Evolutionary conservation across 345 rosid genomes (phyloP).

Genomic region (Luvunga scandens): DNA sequence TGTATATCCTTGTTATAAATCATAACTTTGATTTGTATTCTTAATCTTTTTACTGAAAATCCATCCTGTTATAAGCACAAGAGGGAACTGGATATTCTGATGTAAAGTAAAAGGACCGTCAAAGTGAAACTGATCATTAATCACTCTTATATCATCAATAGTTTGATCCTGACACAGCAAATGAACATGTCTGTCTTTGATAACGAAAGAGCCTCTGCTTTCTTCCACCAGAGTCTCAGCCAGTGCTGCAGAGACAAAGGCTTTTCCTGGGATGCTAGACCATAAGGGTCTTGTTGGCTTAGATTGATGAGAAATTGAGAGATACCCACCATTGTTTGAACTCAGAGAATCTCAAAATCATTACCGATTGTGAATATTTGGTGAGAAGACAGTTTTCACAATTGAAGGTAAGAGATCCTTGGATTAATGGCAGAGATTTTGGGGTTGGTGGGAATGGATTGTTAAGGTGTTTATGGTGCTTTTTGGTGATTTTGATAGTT

Average conservation of each 20-base stretch:
- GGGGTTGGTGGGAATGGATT: constrained; percentile 62
- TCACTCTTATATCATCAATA: constrained; percentile 42
- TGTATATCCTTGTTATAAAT: constrained; percentile 7
- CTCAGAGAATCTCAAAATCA: constrained; percentile 56
- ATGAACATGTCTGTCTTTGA: constrained; percentile 37
- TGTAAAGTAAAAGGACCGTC: constrained; percentile 21
- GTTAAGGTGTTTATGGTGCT: constrained; percentile 58
- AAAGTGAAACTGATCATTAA: constrained; percentile 6
- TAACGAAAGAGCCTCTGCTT: constrained; percentile 62
- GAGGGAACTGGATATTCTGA: constrained; percentile 31
- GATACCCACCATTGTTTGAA: constrained; percentile 39
- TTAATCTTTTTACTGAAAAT: constrained; percentile 32
- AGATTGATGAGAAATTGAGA: constrained; percentile 44
- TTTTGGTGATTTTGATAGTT: constrained; percentile 44
- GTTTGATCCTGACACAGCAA: constrained; percentile 51
- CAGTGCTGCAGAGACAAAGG: constrained; percentile 61
- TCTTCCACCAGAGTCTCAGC: constrained; percentile 63
- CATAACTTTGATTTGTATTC: constrained; percentile 21
- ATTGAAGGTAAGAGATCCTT: constrained; percentile 38
- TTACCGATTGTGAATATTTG: constrained; percentile 40
- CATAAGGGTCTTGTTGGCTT: constrained; percentile 47
- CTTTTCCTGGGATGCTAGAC: constrained; percentile 57
- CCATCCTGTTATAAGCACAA: constrained; percentile 46
- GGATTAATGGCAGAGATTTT: constrained; percentile 41
- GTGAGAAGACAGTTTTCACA: constrained; percentile 27